Evolutionary conservation across 2,329 filamentous ascomycete genomes (phyloP), one percentile per base, ranked within the genome.

Genomic region (Scedosporium boydii): DNA sequence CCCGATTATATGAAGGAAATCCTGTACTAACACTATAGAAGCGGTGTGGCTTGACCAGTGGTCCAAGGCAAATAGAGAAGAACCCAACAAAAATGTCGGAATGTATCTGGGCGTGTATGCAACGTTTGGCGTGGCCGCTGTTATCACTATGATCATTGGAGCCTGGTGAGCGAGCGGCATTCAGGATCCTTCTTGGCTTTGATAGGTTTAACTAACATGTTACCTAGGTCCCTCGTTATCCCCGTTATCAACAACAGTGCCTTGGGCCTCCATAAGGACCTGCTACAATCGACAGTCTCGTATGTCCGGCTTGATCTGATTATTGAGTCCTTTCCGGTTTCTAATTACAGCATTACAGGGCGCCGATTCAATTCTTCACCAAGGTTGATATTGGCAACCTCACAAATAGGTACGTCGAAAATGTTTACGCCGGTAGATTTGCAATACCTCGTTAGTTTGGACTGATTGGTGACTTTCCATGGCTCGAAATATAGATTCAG

Each of bases 41-140:
- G 51, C 66, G 0, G 79, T 80, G 0, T 71, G 66, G 0, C 64
- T 82, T 1, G 68, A 76, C 0, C 79, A 83, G 38, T 75, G 82
- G 38, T 72, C 73, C 0, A 61, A 48, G 3, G 72, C 72, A 55
- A 12, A 62, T 0, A 65, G 70, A 2, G 61, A 73, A 27, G 64
- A 68, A 58, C 63, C 65, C 1, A 75, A 75, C 51, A 69, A 73
- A n/a, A 74, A 71, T 21, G 78, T 78, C 46, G 71, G 78, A 0
- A 68, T 74, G 18, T 72, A 71, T 7, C 70, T 79, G 6, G 44
- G 44, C 16, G 44, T 48, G 16, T 48, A 48, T 48, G 16, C 44
- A 1, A n/a, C 18, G 18, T 18, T 48, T 48, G 44, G 44, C 9
- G 44, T 48, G 6, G 16, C 44, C 21, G 44, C 44, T 18, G 44